phyloP scores from a whole-genome alignment of 768 basidiomycete species.

The Grammothele lineata region DNA sequence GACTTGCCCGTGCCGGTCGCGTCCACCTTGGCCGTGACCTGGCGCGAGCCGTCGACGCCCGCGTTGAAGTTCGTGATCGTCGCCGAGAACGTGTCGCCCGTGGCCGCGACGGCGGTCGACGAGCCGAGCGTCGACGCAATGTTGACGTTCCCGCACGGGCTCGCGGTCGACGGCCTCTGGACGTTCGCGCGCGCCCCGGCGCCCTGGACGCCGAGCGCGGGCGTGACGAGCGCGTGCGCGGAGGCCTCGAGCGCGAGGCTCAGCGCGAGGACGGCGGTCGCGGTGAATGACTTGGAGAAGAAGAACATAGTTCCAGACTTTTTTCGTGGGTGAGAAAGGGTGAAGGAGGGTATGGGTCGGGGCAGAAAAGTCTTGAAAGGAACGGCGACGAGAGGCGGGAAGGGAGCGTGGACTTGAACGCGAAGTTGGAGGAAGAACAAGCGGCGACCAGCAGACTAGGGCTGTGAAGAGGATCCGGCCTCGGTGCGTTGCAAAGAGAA shows the following conservation, averaged over 20 bases:
- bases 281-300: constrained; percentile 24
- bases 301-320: constrained; percentile 18
- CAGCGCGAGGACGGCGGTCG: constrained; percentile 29
- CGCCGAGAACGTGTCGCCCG: constrained; percentile 35
- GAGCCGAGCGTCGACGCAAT: constrained; percentile 36
- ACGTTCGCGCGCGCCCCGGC: constrained; percentile 23
- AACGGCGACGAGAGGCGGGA: neutral
- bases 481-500: constrained; percentile 15
- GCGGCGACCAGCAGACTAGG: constrained; percentile 7
- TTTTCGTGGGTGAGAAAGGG: neutral
- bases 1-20: constrained; percentile 32
- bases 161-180: constrained; percentile 24
- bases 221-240: constrained; percentile 40
- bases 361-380: neutral
- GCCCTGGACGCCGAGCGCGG: constrained; percentile 34
- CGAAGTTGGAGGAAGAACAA: neutral
- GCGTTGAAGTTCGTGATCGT: constrained; percentile 44
- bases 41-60: constrained; percentile 46
- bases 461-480: constrained; percentile 19
- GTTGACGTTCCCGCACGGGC: constrained; percentile 41
- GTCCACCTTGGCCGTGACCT: constrained; percentile 44
- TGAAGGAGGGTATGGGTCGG: too few relatives aligned
- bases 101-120: constrained; percentile 24
- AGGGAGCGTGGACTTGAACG: too few relatives aligned
- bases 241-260: constrained; percentile 32